Evolutionary conservation across 352 stramenopile species (phyloP).

Genomic region (Globisporangium alternatum): DNA sequence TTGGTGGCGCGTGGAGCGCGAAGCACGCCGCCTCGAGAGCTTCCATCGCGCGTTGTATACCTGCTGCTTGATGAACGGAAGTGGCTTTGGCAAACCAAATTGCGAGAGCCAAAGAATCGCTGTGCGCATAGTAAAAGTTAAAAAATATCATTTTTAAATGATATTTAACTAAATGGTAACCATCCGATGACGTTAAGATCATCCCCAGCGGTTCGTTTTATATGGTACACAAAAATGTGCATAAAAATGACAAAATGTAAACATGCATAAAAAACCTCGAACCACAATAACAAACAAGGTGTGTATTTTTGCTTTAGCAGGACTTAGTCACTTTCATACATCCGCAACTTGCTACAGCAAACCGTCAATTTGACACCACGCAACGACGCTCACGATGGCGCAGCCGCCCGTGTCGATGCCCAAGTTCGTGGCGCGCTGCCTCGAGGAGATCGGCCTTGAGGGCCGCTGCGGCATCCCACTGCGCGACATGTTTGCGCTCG

Average conservation of each 20-base stretch:
- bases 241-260: too few relatives aligned
- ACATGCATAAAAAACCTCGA: too few relatives aligned
- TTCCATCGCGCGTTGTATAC: constrained; percentile 32
- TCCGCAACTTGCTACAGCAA: not conserved
- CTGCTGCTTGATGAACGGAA: not conserved
- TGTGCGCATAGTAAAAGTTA: not conserved
- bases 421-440: constrained; percentile 66
- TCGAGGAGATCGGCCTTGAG: constrained; percentile 80
- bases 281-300: too few relatives aligned
- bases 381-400: constrained; percentile 8
- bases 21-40: constrained; percentile 64
- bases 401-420: constrained; percentile 41
- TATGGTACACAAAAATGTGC: too few relatives aligned
- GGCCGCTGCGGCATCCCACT: constrained; percentile 68
- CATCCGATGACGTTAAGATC: too few relatives aligned
- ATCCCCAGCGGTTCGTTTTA: too few relatives aligned
- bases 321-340: too few relatives aligned
- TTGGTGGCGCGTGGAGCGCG: constrained; percentile 64
- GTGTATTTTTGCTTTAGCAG: too few relatives aligned
- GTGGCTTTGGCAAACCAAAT: not conserved
- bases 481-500: constrained; percentile 51
- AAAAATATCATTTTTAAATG: not conserved
- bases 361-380: not conserved
- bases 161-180: too few relatives aligned
- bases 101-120: not conserved